Base-by-base conservation (phyloP, 2,329 filamentous ascomycete genomes). In the Cylindrodendrum hubeiense region DNA sequence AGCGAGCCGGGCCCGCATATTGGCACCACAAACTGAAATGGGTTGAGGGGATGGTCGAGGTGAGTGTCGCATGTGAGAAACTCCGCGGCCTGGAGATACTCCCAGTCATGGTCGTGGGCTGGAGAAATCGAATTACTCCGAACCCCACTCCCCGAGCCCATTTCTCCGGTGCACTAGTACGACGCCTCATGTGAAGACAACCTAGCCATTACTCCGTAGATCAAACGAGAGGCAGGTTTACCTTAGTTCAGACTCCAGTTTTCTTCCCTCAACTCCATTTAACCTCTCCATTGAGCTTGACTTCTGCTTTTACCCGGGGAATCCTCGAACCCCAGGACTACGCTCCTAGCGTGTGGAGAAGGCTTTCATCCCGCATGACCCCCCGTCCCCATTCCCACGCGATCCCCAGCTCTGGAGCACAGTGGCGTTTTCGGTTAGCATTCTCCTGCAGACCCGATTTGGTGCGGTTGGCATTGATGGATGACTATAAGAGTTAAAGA, bases 1-100 rank as follows among this genome's bases (percentile, higher is more conserved):
- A 9, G 46, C 60, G 12, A 60, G 60, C 50, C 60, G 50, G 43
- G 50, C 28, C 24, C 50, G 54, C 64, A 66, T 66, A n/a, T 28
- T 54, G 41, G 44, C 22, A 47, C 8, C 15, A 6, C 2, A 15
- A 47, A 12, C 15, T n/a, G 15, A 47, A 28, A 9, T 10, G 24
- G 15, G 44, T 47, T 28, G 22, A 19, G 28, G 7, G 24, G n/a
- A 28, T 37, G 37, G 13, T 26, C 6, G n/a, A 39, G 26, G 22
- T 8, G 22, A n/a, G 41, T 19, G 13, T 47, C 1, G 41, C 4
- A 28, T 17, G 9, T 19, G 12, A 34, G 19, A 47, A 30, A 47
- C 19, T 24, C 26, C 53, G 26, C 13, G 19, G 43, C n/a, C 26
- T 44, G n/a, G 17, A 7, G 8, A 24, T 26, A n/a, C n/a, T 33